Conservation (phyloP, 805 yeast genomes). For the Metschnikowia arizonensis region DNA sequence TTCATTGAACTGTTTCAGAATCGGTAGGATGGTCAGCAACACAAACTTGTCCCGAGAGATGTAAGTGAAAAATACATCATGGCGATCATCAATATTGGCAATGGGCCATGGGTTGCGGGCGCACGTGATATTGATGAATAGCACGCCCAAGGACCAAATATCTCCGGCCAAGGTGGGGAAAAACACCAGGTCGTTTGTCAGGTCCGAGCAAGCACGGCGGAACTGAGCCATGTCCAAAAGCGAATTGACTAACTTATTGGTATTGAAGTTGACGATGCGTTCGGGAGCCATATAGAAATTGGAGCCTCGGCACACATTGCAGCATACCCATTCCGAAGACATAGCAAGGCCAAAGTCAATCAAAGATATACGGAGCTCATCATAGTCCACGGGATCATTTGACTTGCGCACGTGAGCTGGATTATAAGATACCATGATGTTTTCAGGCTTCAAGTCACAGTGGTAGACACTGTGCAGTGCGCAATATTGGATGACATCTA, state of each 20-base stretch:
- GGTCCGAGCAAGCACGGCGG: not conserved
- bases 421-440: conserved; percentile 36
- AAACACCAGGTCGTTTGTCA: conserved; percentile 26
- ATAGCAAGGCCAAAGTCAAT: conserved; percentile 93
- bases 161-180: conserved; percentile 77
- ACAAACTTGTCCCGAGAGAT: conserved; percentile 48
- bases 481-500: conserved; percentile 36
- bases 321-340: conserved; percentile 49
- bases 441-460: conserved; percentile 43
- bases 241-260: conserved; percentile 24
- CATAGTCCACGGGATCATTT: conserved; percentile 30
- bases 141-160: conserved; percentile 82
- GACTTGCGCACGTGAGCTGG: not conserved
- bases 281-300: conserved; percentile 94
- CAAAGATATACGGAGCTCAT: conserved; percentile 53
- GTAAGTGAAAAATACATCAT: conserved; percentile 58
- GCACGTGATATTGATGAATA: conserved; percentile 74
- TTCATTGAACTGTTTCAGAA: conserved; percentile 56
- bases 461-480: conserved; percentile 32
- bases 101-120: conserved; percentile 89
- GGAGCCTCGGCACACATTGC: conserved; percentile 80
- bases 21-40: conserved; percentile 65
- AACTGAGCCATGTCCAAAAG: conserved; percentile 31
- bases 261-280: conserved; percentile 48
- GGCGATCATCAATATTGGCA: conserved; percentile 57